Base-by-base conservation (phyloP, 768 basidiomycete species). In the Suillus tomentosus region DNA sequence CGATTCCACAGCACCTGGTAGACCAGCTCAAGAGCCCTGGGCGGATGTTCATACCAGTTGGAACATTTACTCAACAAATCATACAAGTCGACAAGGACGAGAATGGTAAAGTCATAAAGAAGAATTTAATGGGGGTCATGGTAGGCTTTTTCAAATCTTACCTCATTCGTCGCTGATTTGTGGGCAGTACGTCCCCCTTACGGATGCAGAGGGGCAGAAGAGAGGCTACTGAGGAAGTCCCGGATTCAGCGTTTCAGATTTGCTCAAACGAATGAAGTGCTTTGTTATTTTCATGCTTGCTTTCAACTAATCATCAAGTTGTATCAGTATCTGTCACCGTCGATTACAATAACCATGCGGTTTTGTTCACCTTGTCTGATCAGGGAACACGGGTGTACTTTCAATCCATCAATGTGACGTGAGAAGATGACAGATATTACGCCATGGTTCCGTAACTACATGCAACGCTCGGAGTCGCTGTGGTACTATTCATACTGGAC, bases 41-140 rank as follows among this genome's bases (percentile, higher is more conserved):
- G 17, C 79, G 88, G 60, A 94, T 98, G 90, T 96, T 98, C 78
- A 93, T 98, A 60, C 96, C 96, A 2, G 89, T 98, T 15, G 96
- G 95, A 3, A 81, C 79, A 1, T 69, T 75, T 15, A 68, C 67
- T 15, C 87, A 91, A 64, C 77, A 85, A 69, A 86, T 97, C 61
- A 80, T 86, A 70, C 87, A 92, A 66, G 79, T 96, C 15, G 93
- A 96, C 71, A 97, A 96, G 73, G 87, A 90, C 63, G 79, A 64
- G 40, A 65, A 87, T 0, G 96, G 95, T 0, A 80, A 80, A 5
- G 82, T 97, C 2, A 86, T 82, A 1, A 74, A 84, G 76, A 84
- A 79, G 64, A 77, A 83, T 62, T 77, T 96, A 2, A 94, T 97
- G 81, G 90, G 84, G 27, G 96, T 96, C n/a, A 79, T 81, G 70